Evolutionary conservation across 2,329 filamentous ascomycete species (phyloP).

Genomic region (Penicillium hesseltinei): DNA sequence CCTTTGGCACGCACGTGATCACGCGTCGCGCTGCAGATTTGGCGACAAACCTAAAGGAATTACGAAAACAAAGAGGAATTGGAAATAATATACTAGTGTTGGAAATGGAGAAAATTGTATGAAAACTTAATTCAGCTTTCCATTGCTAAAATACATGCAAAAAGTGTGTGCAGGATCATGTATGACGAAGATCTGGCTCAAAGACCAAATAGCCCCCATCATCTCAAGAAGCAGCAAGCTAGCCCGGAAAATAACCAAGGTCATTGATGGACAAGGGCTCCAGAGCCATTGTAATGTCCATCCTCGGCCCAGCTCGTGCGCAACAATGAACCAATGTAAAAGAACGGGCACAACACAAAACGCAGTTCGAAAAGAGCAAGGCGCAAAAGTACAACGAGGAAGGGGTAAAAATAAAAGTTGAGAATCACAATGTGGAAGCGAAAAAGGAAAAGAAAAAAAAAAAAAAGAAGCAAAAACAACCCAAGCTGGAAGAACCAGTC

Average conservation of each 20-base stretch:
- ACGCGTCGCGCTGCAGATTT: constrained; percentile 16
- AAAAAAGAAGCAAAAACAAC: neutral
- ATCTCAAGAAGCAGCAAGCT: neutral
- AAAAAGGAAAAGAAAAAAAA: neutral
- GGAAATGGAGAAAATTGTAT: neutral
- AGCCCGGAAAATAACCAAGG: neutral
- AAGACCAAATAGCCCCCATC: neutral
- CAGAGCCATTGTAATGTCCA: neutral
- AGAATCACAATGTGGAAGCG: constrained; percentile 17
- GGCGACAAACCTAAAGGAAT: neutral
- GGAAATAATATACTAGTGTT: neutral
- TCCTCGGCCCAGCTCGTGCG: neutral
- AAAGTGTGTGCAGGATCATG: constrained; percentile 13
- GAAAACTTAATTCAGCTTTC: constrained; percentile 12
- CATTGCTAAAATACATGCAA: constrained; percentile 21
- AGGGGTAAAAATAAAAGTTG: constrained; percentile 11
- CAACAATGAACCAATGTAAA: neutral
- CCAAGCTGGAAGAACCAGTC: neutral
- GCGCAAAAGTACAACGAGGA: constrained; percentile 14
- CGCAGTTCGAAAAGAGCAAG: constrained; percentile 8
- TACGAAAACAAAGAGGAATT: neutral
- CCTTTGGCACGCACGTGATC: constrained; percentile 17
- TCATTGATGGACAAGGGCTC: neutral
- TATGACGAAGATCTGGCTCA: constrained; percentile 1
- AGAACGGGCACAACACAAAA: constrained; percentile 2